Evolutionary conservation across 2,329 filamentous ascomycete genomes (phyloP).

Genomic region (Aspergillus tamarii): DNA sequence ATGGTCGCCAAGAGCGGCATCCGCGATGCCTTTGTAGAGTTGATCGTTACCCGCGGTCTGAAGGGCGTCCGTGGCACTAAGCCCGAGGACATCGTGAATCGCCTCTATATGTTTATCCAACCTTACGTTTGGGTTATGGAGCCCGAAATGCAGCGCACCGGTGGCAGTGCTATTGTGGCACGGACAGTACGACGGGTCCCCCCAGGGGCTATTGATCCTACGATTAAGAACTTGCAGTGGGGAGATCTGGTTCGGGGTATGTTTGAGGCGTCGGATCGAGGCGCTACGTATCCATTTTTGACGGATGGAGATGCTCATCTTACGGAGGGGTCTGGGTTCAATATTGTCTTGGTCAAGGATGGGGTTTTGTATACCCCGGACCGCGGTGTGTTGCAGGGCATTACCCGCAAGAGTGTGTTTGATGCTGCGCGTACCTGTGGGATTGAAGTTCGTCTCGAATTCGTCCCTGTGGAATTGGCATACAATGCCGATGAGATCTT

Average conservation of each 20-base stretch:
- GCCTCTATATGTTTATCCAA: slow-evolving; percentile 53
- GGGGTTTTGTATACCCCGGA: slow-evolving; percentile 51
- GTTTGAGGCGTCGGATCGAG: slow-evolving; percentile 53
- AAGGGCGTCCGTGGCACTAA: slow-evolving; percentile 43
- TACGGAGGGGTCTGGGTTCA: slow-evolving; percentile 56
- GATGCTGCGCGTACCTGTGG: slow-evolving; percentile 43
- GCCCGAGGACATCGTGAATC: slow-evolving; percentile 41
- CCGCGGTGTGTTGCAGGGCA: slow-evolving; percentile 52
- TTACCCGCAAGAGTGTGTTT: slow-evolving; percentile 55
- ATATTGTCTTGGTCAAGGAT: slow-evolving; percentile 52
- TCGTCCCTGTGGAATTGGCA: slow-evolving; percentile 46
- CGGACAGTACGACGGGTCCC: slow-evolving; percentile 51
- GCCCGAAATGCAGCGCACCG: slow-evolving; percentile 45
- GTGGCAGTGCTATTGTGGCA: slow-evolving; percentile 50
- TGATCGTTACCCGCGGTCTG: slow-evolving; percentile 56
- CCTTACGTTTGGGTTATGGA: slow-evolving; percentile 58
- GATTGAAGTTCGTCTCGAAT: slow-evolving; percentile 43
- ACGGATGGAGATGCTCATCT: slow-evolving; percentile 55
- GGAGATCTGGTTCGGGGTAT: slow-evolving; percentile 52
- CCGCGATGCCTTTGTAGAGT: slow-evolving; percentile 54
- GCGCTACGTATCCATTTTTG: slow-evolving; percentile 53
- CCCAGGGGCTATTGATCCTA: slow-evolving; percentile 54
- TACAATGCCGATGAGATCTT: slow-evolving; percentile 55
- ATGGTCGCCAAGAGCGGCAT: slow-evolving; percentile 54
- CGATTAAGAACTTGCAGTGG: slow-evolving; percentile 59